Base-by-base conservation (phyloP, 805 yeast genomes). In the Sugiyamaella lignohabitans region DNA sequence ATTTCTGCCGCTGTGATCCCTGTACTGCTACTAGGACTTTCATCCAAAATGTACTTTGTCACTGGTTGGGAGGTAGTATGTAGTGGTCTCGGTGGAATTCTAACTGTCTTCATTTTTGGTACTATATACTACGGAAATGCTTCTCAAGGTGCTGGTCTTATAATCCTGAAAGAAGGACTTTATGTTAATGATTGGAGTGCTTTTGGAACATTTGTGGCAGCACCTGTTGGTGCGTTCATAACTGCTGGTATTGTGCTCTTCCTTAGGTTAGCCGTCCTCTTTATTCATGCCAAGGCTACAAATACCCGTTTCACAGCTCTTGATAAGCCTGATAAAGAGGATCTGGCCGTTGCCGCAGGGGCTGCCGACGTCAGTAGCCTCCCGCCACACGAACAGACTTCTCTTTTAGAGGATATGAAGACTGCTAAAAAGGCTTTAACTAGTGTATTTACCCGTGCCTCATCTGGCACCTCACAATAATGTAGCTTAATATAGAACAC, bases 131-230 rank as follows among this genome's bases (percentile, higher is more conserved):
- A 82, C 61, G 76, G 72, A 30, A 66, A 69, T 58, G 91, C 95
- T 6, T 64, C 67, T 45, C 85, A 80, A 50, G 97, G 96, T 57
- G 96, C 84, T 16, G 73, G 73, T 51, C 71, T 89, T 43, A 67
- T 89, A 44, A 68, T 89, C 49, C 72, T 89, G 45, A 56, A 60
- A 42, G 51, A 63, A 19, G 96, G 97, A 38, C 68, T 89, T 22
- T 89, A 89, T 59, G 69, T 76, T 4, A 76, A 74, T 42, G 96
- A 89, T 61, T 89, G 96, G 96, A 86, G 94, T 57, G 81, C 95
- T 0, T 89, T 89, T 68, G 97, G 95, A 20, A 96, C 96, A 1
- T 89, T 89, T 65, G 91, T 85, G 4, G 84, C 82, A 52, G 93
- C 96, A 1, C 96, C 96, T 4, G 72, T 81, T 36, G 94, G 91